Conservation (phyloP, 2,329 filamentous ascomycete genomes). For the Alternaria brassicae region DNA sequence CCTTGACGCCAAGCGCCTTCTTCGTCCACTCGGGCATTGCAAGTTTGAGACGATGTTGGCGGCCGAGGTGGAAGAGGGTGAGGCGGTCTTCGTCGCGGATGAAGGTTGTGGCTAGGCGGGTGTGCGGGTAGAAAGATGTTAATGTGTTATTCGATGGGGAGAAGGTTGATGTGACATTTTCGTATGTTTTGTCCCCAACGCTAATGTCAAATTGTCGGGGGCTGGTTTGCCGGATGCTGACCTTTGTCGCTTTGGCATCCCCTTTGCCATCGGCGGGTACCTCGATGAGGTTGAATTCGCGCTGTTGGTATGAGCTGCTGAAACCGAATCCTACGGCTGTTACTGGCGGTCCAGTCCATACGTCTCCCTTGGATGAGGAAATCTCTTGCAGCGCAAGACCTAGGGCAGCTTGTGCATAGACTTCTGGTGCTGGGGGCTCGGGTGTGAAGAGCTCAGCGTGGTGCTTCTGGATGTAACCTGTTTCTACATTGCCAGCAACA, state of each 20-base stretch:
- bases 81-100: slow-evolving; percentile 69
- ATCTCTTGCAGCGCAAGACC: slow-evolving; percentile 66
- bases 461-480: slow-evolving; percentile 94
- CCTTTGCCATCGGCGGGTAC: slow-evolving; percentile 54
- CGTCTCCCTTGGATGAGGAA: slow-evolving; percentile 30
- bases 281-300: slow-evolving; percentile 65
- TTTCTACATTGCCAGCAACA: slow-evolving; percentile 87
- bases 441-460: slow-evolving; percentile 77
- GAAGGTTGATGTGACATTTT: slow-evolving; percentile 58
- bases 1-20: slow-evolving; percentile 84
- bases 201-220: slow-evolving; percentile 61
- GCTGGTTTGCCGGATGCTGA: slow-evolving; percentile 61
- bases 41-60: slow-evolving; percentile 63
- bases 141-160: slow-evolving; percentile 58
- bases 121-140: slow-evolving; percentile 80
- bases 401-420: slow-evolving; percentile 86
- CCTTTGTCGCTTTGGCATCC: slow-evolving; percentile 50
- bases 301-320: slow-evolving; percentile 63
- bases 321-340: slow-evolving; percentile 63
- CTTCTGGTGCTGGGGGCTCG: slow-evolving; percentile 69
- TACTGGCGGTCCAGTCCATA: slow-evolving; percentile 53
- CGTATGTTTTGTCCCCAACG: slow-evolving; percentile 49
- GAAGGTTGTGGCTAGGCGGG: slow-evolving; percentile 80
- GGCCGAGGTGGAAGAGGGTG: slow-evolving; percentile 77
- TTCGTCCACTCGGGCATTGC: slow-evolving; percentile 78